Evolutionary conservation across 805 yeast species (phyloP), one percentile per base, ranked within the genome.

Genomic region (Yamadazyma takamatsuzukensis): DNA sequence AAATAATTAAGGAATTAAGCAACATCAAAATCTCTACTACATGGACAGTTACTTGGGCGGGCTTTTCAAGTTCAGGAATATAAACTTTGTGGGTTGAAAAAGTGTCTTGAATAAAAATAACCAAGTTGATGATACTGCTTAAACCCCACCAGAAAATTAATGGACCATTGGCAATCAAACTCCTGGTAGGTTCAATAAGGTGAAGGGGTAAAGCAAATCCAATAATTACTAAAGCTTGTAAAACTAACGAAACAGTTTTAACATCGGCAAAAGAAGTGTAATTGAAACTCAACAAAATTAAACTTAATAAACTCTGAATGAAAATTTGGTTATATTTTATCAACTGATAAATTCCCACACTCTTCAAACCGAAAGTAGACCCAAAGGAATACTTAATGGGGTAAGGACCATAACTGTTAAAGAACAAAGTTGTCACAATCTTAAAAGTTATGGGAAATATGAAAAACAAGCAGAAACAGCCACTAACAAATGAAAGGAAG

Each of bases 151-250:
- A 72, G 13, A 65, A 39, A 7, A 70, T 45, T 15, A 68, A 40
- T 0, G 70, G 53, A 2, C 65, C 70, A 18, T 53, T 48, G 10
- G 69, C 68, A 2, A 61, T 49, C 0, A 62, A 45, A 1, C 59
- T 53, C 28, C 64, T 56, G 27, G 66, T 56, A 6, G 63, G 56
- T 40, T 76, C 81, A 12, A 70, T 36, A 6, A 56, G 34, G 25
- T 71, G 72, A 9, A 75, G 45, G 0, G 78, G 77, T 1, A 64
- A 27, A 2, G 69, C 56, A 3, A 65, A 7, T 13, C 33, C 21
- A 4, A 25, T 17, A 3, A 37, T 33, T 10, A 40, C 27, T 11
- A 30, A 13, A 3, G 30, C 16, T n/a, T 27, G 24, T 10, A 37
- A n/a, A 18, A 42, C 8, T 13, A 43, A 22, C 11, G 39, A 30